Evolutionary conservation across 345 rosid genomes (phyloP).

Genomic region (Gynandropsis gynandra): DNA sequence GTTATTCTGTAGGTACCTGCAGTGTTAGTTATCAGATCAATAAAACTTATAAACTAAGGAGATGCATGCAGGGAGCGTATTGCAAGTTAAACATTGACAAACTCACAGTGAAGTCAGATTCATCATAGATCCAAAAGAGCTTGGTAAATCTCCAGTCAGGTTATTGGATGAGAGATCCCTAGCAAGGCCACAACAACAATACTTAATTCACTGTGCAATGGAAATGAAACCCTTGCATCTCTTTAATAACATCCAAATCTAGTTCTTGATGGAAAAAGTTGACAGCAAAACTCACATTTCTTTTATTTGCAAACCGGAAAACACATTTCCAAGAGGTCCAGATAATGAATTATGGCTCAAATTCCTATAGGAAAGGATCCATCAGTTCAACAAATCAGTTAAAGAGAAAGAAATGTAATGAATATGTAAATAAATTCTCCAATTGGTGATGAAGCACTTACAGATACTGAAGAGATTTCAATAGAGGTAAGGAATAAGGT

Average conservation of each 20-base stretch:
- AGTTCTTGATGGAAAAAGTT: neutral
- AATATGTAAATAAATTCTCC: neutral
- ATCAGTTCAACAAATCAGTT: slow-evolving; percentile 5
- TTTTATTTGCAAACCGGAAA: slow-evolving; percentile 50
- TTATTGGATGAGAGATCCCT: slow-evolving; percentile 91
- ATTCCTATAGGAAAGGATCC: slow-evolving; percentile 47
- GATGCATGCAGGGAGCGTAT: too few species aligned
- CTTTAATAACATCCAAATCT: neutral
- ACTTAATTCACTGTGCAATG: neutral
- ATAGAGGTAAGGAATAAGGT: slow-evolving; percentile 55
- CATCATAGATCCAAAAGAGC: slow-evolving; percentile 61
- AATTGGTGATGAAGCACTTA: slow-evolving; percentile 32
- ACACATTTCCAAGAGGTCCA: slow-evolving; percentile 85
- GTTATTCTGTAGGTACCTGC: slow-evolving; percentile 82
- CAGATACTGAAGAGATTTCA: slow-evolving; percentile 59
- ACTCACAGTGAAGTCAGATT: slow-evolving; percentile 67
- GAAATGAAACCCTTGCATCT: slow-evolving; percentile 4
- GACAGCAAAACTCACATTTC: slow-evolving; percentile 50
- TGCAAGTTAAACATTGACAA: neutral
- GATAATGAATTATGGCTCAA: slow-evolving; percentile 71
- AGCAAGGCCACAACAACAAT: slow-evolving; percentile 9
- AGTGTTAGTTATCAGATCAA: slow-evolving; percentile 18
- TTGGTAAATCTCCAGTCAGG: slow-evolving; percentile 82
- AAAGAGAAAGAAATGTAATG: neutral
- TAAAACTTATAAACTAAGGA: slow-evolving; percentile 5